Percentiles rank a stretch among this genome's conserved stretches.
Conservation (phyloP, 148 eudicot species). For the Nepenthes mirabilis region DNA sequence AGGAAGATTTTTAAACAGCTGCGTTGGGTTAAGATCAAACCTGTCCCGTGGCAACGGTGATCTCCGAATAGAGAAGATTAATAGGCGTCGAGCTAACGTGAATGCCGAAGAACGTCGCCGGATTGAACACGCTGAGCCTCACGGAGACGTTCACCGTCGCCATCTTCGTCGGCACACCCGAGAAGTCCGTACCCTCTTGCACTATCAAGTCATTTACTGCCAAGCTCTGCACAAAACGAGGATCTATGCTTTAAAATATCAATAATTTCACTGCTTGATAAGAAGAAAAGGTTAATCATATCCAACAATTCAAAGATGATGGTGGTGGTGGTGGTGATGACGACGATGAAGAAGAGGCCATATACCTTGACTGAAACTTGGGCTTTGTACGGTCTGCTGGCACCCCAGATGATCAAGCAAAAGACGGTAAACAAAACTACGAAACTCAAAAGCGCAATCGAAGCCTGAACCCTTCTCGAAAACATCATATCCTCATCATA, state of each 20-base stretch:
- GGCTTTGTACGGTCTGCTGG: slow-evolving; percentile 63
- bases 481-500: slow-evolving; percentile 51
- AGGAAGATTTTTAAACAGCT: too few relatives aligned
- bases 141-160: slow-evolving; percentile 54
- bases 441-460: slow-evolving; percentile 45
- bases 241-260: background rate
- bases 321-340: too few relatives aligned
- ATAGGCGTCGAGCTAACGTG: slow-evolving; percentile 72
- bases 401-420: slow-evolving; percentile 92
- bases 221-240: slow-evolving; percentile 46
- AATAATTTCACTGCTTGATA: background rate
- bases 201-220: slow-evolving; percentile 39
- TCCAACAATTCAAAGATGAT: background rate
- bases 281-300: background rate
- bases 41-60: slow-evolving; percentile 77
- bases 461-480: slow-evolving; percentile 43
- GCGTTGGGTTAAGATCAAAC: slow-evolving; percentile 11
- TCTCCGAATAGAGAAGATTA: slow-evolving; percentile 54
- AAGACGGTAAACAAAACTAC: slow-evolving; percentile 55
- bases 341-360: background rate
- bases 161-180: slow-evolving; percentile 76
- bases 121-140: slow-evolving; percentile 63
- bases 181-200: slow-evolving; percentile 59
- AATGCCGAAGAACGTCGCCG: slow-evolving; percentile 86
- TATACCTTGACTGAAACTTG: slow-evolving; percentile 64